phyloP scores from a whole-genome alignment of 2,329 filamentous ascomycete species.

The Dendryphion nanum region DNA sequence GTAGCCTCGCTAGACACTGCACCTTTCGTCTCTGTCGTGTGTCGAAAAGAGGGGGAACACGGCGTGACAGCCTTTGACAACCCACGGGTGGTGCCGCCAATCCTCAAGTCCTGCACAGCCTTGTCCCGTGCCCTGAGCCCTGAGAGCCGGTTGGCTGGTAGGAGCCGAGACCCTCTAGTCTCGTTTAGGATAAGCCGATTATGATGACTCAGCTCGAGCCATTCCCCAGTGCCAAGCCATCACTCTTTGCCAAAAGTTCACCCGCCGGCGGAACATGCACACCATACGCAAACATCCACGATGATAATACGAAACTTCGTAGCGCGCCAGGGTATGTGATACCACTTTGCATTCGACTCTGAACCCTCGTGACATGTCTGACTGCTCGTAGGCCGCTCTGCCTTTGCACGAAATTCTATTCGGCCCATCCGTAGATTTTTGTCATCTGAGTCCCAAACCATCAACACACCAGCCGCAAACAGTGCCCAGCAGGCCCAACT shows the following conservation, averaged over 20 bases:
- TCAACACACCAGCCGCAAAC: conserved; percentile 30
- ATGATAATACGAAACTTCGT: conserved; percentile 47
- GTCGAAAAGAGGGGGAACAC: too few relatives aligned
- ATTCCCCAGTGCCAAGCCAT: neutral
- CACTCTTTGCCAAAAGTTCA: neutral
- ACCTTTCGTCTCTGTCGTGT: too few relatives aligned
- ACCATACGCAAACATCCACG: conserved; percentile 5
- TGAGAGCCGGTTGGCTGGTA: too few relatives aligned
- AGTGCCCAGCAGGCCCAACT: conserved; percentile 27
- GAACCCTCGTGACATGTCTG: too few relatives aligned
- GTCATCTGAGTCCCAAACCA: conserved; percentile 31
- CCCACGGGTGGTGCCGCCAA: too few relatives aligned
- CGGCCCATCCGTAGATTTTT: conserved; percentile 26
- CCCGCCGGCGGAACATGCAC: neutral
- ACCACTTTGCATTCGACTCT: neutral
- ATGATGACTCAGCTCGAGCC: too few relatives aligned
- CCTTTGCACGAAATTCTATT: conserved; percentile 29
- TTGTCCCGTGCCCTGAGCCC: too few relatives aligned
- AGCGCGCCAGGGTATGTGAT: conserved; percentile 37
- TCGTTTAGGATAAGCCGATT: neutral
- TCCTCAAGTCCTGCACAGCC: too few relatives aligned
- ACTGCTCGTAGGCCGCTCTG: conserved; percentile 40
- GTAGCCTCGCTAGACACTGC: too few relatives aligned
- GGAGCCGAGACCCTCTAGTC: neutral
- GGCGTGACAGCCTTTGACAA: too few relatives aligned